Percentiles rank a stretch among this genome's conserved stretches.
Conservation (phyloP, 495 filamentous ascomycete species). For the Penicillium paxilli region DNA sequence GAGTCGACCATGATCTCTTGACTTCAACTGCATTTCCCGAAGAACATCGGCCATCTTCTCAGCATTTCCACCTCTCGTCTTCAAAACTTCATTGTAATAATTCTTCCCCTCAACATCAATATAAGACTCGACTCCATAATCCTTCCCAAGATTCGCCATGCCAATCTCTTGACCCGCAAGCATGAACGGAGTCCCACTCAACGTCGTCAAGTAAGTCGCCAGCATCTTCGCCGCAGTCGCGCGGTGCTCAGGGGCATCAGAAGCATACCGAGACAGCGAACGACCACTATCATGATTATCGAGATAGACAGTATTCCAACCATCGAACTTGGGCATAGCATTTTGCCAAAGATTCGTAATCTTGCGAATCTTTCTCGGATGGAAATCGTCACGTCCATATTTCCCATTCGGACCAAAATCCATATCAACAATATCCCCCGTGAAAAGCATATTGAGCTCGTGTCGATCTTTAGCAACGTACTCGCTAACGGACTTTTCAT, state of each 20-base stretch:
- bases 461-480: slow-evolving; percentile 46
- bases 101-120: slow-evolving; percentile 61
- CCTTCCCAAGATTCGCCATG: slow-evolving; percentile 59
- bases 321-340: slow-evolving; percentile 41
- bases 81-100: slow-evolving; percentile 43
- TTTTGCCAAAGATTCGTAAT: slow-evolving; percentile 13
- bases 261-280: slow-evolving; percentile 50
- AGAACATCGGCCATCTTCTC: slow-evolving; percentile 35
- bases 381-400: slow-evolving; percentile 33
- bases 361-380: slow-evolving; percentile 29
- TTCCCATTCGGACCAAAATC: slow-evolving; percentile 33
- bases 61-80: slow-evolving; percentile 21
- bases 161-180: slow-evolving; percentile 70
- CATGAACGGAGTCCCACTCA: slow-evolving; percentile 62
- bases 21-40: slow-evolving; percentile 49
- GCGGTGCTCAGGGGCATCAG: slow-evolving; percentile 40
- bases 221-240: slow-evolving; percentile 52
- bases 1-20: slow-evolving; percentile 46
- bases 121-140: slow-evolving; percentile 58
- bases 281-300: slow-evolving; percentile 65
- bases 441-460: slow-evolving; percentile 48
- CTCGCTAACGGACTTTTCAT: slow-evolving; percentile 37
- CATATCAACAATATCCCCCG: slow-evolving; percentile 43
- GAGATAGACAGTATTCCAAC: slow-evolving; percentile 44
- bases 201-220: slow-evolving; percentile 48